Conservation (phyloP, 257 asterid species). For the Orobanche coerulescens region DNA sequence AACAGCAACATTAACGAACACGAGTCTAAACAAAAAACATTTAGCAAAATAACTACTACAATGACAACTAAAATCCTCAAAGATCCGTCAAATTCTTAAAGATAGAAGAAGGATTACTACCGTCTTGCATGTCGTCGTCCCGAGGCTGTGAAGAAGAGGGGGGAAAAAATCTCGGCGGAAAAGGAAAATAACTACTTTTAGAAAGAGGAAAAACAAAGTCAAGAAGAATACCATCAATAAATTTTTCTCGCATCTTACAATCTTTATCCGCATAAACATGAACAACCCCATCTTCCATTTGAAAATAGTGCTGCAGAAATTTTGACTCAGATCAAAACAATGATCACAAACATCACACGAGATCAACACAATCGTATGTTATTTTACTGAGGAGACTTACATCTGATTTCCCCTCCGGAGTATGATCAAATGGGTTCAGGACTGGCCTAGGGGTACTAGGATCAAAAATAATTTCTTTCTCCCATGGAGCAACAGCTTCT, state of each 20-base stretch:
- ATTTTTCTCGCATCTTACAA: slow-evolving; percentile 34
- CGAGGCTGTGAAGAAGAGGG: too few species aligned
- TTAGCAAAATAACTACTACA: too few species aligned
- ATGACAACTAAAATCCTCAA: too few species aligned
- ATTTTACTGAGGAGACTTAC: slow-evolving; percentile 27
- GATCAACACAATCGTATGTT: background rate
- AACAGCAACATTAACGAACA: too few species aligned
- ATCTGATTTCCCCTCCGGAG: slow-evolving; percentile 50
- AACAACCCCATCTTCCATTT: slow-evolving; percentile 79
- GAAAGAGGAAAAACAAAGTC: too few species aligned
- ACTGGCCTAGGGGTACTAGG: slow-evolving; percentile 70
- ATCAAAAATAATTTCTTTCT: slow-evolving; percentile 59
- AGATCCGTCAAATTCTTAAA: too few species aligned
- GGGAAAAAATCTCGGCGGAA: too few species aligned
- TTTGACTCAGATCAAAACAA: slow-evolving; percentile 7
- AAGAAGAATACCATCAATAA: background rate
- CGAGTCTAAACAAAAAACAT: too few species aligned
- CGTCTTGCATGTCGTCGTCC: too few species aligned
- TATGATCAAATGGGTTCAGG: slow-evolving; percentile 50
- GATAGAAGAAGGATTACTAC: too few species aligned
- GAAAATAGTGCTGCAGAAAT: slow-evolving; percentile 55
- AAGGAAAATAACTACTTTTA: too few species aligned
- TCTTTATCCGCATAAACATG: slow-evolving; percentile 57
- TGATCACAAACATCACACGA: background rate
- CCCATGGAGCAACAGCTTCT: slow-evolving; percentile 68